phyloP scores from a whole-genome alignment of 352 stramenopile genomes.

The Thalassiosira exigua region DNA sequence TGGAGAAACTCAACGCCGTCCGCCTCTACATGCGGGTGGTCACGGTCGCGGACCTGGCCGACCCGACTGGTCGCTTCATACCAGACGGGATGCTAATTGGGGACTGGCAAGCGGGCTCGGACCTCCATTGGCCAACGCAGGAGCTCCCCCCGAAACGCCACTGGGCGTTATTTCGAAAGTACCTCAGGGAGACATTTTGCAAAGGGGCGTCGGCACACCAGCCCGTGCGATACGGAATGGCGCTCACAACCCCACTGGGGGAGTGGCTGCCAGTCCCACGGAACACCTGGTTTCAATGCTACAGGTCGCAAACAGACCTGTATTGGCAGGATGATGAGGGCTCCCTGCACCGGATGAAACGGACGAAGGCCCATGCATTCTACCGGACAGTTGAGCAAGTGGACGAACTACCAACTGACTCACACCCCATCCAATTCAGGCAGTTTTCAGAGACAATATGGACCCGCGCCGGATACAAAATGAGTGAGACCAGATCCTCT shows the following conservation, averaged over 20 bases:
- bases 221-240: neutral
- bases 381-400: neutral
- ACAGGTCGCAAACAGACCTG: neutral
- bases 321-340: neutral
- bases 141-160: too few relatives aligned
- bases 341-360: neutral
- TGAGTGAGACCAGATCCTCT: neutral
- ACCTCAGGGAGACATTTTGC: neutral
- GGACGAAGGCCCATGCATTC: neutral
- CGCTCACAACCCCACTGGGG: neutral
- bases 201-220: neutral
- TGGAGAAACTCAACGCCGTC: too few relatives aligned
- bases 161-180: neutral
- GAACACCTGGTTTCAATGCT: neutral
- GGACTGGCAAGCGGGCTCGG: neutral
- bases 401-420: neutral
- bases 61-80: constrained; percentile 6
- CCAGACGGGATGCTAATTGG: constrained; percentile 5
- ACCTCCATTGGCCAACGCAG: constrained; percentile 5
- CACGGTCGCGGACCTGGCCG: too few relatives aligned
- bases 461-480: neutral
- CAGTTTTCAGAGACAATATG: neutral
- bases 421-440: neutral
- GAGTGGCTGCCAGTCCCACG: constrained; percentile 3
- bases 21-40: constrained; percentile 22